A percentile compares a stretch with the other conserved stretches of the same genome.
Conservation (phyloP, 2,329 filamentous ascomycete genomes). For the Mariannaea sp. region DNA sequence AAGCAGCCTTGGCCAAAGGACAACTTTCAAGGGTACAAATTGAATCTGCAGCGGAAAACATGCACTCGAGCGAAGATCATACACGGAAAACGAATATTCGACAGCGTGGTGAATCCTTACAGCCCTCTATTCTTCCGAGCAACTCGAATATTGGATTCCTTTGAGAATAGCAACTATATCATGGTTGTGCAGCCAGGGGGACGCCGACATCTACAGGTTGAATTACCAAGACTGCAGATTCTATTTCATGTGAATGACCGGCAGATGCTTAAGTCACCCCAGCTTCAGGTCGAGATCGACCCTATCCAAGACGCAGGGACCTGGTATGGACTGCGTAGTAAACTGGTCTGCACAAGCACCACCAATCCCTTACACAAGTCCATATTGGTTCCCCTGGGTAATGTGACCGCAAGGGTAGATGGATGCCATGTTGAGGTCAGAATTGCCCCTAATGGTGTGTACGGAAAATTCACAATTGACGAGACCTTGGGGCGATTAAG, state of each 20-base stretch:
- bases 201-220: slow-evolving; percentile 45
- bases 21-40: slow-evolving; percentile 14
- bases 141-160: slow-evolving; percentile 26
- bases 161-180: slow-evolving; percentile 27
- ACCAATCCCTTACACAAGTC: slow-evolving; percentile 50
- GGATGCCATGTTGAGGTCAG: slow-evolving; percentile 48
- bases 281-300: slow-evolving; percentile 59
- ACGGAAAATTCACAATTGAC: slow-evolving; percentile 59
- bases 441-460: slow-evolving; percentile 40
- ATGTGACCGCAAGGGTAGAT: slow-evolving; percentile 1
- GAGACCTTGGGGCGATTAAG: slow-evolving; percentile 58
- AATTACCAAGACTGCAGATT: slow-evolving; percentile 58
- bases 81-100: background rate
- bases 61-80: slow-evolving; percentile 13
- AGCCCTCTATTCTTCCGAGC: slow-evolving; percentile 31
- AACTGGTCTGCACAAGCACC: slow-evolving; percentile 60
- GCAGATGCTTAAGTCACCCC: slow-evolving; percentile 50
- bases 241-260: slow-evolving; percentile 54
- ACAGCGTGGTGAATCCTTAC: slow-evolving; percentile 28
- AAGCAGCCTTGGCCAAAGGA: slow-evolving; percentile 26
- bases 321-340: slow-evolving; percentile 64
- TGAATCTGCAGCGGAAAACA: slow-evolving; percentile 18
- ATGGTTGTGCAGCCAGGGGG: slow-evolving; percentile 29
- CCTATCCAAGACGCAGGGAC: slow-evolving; percentile 63
- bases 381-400: slow-evolving; percentile 59